Base-by-base conservation (phyloP, 768 basidiomycete genomes). In the Panaeolus cyanescens region DNA sequence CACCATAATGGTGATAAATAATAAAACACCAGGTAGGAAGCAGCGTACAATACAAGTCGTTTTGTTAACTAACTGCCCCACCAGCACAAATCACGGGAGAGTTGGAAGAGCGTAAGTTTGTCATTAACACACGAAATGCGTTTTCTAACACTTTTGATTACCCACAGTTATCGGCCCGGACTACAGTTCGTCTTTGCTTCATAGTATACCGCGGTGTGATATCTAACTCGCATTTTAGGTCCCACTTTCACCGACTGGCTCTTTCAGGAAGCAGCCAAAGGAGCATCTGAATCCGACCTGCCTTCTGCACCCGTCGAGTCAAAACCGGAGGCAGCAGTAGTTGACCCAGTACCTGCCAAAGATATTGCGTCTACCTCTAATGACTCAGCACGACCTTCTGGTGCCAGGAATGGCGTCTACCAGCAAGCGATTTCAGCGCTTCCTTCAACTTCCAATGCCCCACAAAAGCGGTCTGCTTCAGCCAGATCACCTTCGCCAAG, bases 1-100 rank as follows among this genome's bases (percentile, higher is more conserved):
- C 60, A 93, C 92, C 19, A 96, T 96, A 61, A 95, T 96, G 94
- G 85, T 96, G 53, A 94, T 95, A 65, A 96, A 96, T 71, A 91
- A 92, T 75, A 96, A 95, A 80, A 88, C 90, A 60, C 74, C 85
- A 64, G 84, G 92, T 89, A 67, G 32, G 87, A 77, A 30, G 7
- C n/a, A 19, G 45, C 34, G 22, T 22, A 32, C 54, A 32, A 19
- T 36, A n/a, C 19, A 13, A 58, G 40, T 60, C 45, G 56, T 15
- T 60, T 7, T 55, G 59, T 56, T 65, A 67, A 61, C 56, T 59
- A 56, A 68, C 65, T 60, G 28, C 40, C 40, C 57, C 60, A 59
- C 55, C 70, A 91, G 94, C 83, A 54, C 92, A 95, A 83, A 93
- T 96, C 74, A 91, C 89, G n/a, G 76, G 81, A 31, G 95, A 96